These are phyloP conservation scores for Breynia disticha DNA, from an alignment of 441 rosid genomes.

Conservation along the genomic window DNA sequence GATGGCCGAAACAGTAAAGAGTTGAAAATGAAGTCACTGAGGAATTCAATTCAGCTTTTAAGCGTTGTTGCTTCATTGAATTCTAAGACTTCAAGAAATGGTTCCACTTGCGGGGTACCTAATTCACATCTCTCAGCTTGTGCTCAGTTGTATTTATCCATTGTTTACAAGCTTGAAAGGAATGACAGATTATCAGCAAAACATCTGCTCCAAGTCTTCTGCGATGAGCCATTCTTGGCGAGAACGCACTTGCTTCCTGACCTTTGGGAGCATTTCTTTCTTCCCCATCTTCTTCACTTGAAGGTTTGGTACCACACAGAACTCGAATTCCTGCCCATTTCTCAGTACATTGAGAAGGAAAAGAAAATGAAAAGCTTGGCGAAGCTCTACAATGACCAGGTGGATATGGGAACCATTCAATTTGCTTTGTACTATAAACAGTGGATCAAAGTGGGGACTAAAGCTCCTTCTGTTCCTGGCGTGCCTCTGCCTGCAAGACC, in stretches of 20 bases:
- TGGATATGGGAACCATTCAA: slow-evolving; percentile 42
- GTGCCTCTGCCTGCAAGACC: slow-evolving; percentile 40
- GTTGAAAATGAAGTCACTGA: slow-evolving; percentile 16
- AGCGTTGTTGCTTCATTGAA: slow-evolving; percentile 37
- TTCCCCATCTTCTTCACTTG: slow-evolving; percentile 62
- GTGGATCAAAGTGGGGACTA: slow-evolving; percentile 47
- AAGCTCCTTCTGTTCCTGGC: slow-evolving; percentile 32
- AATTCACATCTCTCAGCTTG: slow-evolving; percentile 48
- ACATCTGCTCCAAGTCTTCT: slow-evolving; percentile 50
- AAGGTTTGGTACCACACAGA: slow-evolving; percentile 51
- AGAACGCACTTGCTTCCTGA: slow-evolving; percentile 56
- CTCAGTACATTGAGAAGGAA: slow-evolving; percentile 18
- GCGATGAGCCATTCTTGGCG: slow-evolving; percentile 43
- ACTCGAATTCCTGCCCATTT: slow-evolving; percentile 27
- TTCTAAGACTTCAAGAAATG: slow-evolving; percentile 23
- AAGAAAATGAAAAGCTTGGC: slow-evolving; percentile 25
- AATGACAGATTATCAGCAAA: slow-evolving; percentile 35
- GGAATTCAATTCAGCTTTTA: slow-evolving; percentile 28
- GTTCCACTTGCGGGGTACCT: slow-evolving; percentile 37
- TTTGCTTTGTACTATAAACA: slow-evolving; percentile 43
- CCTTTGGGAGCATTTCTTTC: slow-evolving; percentile 58
- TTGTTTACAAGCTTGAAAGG: slow-evolving; percentile 48
- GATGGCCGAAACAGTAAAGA: slow-evolving; percentile 19
- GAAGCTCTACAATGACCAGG: slow-evolving; percentile 31
- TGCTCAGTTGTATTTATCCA: slow-evolving; percentile 44